Evolutionary conservation across 148 eudicot genomes (phyloP).

Genomic region (Rhododendron williamsianum): DNA sequence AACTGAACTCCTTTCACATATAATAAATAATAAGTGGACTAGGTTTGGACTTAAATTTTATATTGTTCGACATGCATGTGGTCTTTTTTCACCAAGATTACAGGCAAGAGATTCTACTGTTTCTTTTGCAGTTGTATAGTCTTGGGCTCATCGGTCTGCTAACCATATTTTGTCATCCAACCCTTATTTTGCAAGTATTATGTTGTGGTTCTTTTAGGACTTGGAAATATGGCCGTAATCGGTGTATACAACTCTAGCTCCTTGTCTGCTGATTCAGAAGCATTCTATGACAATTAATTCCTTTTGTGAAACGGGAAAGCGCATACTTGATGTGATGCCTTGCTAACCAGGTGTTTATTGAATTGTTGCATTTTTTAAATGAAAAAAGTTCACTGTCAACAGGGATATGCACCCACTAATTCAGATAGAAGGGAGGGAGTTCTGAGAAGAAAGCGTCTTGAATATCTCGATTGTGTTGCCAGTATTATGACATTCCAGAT

Average conservation of each 20-base stretch:
- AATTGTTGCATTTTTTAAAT: slow-evolving; percentile 25
- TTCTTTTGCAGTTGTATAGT: background rate
- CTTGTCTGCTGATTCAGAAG: background rate
- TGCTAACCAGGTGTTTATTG: background rate
- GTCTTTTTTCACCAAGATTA: background rate
- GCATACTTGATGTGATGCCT: background rate
- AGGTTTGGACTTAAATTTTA: background rate
- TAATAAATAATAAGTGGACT: background rate
- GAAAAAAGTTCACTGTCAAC: slow-evolving; percentile 75
- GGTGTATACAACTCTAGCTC: background rate
- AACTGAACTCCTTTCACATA: background rate
- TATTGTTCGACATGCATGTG: background rate
- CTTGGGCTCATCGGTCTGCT: background rate
- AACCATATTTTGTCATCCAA: background rate
- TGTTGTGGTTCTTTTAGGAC: background rate
- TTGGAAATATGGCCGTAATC: background rate
- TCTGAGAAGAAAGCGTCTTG: slow-evolving; percentile 90
- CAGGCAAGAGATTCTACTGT: background rate
- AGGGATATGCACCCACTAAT: slow-evolving; percentile 99
- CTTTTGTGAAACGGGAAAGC: background rate
- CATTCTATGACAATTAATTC: background rate
- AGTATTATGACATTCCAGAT: slow-evolving; percentile 86
- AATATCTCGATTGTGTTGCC: slow-evolving; percentile 89
- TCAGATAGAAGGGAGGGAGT: slow-evolving; percentile 99
- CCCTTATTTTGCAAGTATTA: background rate